Evolutionary conservation across 2,329 filamentous ascomycete species (phyloP).

Genomic region (Ophiostoma triangulosporum): DNA sequence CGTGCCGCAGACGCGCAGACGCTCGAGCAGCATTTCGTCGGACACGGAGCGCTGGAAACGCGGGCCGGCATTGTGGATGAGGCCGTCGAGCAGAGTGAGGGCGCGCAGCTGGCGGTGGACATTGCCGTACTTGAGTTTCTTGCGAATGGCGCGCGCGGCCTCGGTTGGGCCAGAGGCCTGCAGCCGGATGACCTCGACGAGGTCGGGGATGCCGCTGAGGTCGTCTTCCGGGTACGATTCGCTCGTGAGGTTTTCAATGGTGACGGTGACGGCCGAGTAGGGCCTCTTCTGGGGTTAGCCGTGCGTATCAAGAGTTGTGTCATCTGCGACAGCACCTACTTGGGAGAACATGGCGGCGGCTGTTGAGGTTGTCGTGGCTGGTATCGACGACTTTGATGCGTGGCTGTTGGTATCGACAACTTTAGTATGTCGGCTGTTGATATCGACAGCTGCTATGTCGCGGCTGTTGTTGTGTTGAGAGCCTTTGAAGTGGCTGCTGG

Average conservation of each 20-base stretch:
- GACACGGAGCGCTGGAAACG: slow-evolving; percentile 78
- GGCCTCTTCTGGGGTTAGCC: slow-evolving; percentile 54
- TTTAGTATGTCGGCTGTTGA: too few relatives aligned
- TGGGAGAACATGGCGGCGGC: slow-evolving; percentile 4
- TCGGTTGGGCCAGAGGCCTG: slow-evolving; percentile 78
- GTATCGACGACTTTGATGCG: not conserved
- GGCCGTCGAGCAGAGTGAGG: slow-evolving; percentile 74
- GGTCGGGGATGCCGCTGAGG: slow-evolving; percentile 77
- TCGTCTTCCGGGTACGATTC: slow-evolving; percentile 87
- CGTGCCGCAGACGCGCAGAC: slow-evolving; percentile 74
- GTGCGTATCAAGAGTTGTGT: not conserved
- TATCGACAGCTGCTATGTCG: too few relatives aligned
- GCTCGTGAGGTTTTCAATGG: slow-evolving; percentile 78
- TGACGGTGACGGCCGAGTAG: slow-evolving; percentile 86
- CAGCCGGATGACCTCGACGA: slow-evolving; percentile 86
- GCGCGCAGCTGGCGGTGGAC: slow-evolving; percentile 85
- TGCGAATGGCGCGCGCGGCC: slow-evolving; percentile 80
- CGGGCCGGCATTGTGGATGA: slow-evolving; percentile 87
- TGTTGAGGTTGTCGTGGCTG: not conserved
- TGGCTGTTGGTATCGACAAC: not conserved
- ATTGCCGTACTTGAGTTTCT: slow-evolving; percentile 97
- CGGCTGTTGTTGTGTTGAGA: too few relatives aligned
- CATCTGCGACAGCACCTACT: not conserved
- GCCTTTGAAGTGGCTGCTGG: too few relatives aligned
- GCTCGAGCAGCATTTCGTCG: slow-evolving; percentile 83